A percentile compares a stretch with the other conserved stretches of the same genome.
These are phyloP conservation scores for Alternaria angustiovoidea DNA, from an alignment of 2,329 filamentous ascomycete genomes.

Conservation along the genomic window DNA sequence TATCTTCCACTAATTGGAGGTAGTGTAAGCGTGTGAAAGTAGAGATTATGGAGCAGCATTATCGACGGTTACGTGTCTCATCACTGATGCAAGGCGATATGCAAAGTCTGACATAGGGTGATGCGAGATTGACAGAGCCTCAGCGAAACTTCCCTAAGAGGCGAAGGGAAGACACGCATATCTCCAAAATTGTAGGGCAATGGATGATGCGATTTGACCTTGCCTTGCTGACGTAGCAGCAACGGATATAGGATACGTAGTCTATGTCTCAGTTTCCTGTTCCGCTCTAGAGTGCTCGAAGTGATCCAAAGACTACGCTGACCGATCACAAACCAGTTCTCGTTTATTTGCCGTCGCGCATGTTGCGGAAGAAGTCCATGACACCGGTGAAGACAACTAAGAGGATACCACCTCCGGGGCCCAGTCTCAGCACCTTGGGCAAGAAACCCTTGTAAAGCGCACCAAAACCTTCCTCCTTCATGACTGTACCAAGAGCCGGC, in stretches of 20 bases:
- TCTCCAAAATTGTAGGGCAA: no score
- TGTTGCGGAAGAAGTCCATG: slow-evolving; percentile 89
- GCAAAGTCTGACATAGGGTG: no score
- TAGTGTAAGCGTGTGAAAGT: not conserved
- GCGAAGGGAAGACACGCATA: no score
- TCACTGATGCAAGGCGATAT: no score
- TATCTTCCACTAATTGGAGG: not conserved
- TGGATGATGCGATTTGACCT: not conserved
- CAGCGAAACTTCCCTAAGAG: no score
- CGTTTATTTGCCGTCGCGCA: slow-evolving; percentile 55
- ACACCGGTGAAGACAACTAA: slow-evolving; percentile 87
- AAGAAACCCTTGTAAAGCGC: slow-evolving; percentile 98
- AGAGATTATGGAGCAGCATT: no score
- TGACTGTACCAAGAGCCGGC: slow-evolving; percentile 83
- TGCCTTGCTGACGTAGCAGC: not conserved
- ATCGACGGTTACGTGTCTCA: no score
- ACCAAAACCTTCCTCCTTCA: slow-evolving; percentile 89
- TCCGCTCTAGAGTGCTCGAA: not conserved
- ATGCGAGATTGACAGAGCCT: no score
- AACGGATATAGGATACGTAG: not conserved
- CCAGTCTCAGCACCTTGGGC: slow-evolving; percentile 86
- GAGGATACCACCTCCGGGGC: slow-evolving; percentile 76
- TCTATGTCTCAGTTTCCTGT: not conserved
- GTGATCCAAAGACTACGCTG: not conserved
- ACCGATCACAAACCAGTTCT: not conserved